A percentile compares a stretch with the other conserved stretches of the same genome.
phyloP scores from a whole-genome alignment of 2,329 filamentous ascomycete genomes.

The Fusarium humuli region DNA sequence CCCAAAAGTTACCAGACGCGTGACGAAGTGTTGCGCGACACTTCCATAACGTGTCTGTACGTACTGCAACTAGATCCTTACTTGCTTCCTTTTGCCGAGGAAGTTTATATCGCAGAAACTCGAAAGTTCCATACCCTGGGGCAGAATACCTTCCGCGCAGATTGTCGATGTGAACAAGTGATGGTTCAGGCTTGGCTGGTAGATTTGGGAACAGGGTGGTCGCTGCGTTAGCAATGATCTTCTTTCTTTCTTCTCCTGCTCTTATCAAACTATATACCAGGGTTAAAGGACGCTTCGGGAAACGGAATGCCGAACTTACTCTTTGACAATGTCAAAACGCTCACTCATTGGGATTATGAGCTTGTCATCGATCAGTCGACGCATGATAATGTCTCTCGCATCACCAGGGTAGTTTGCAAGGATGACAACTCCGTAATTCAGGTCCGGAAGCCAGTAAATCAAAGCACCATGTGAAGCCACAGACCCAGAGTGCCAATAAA shows the following conservation, averaged over 20 bases:
- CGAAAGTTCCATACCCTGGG: constrained; percentile 53
- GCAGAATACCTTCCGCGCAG: constrained; percentile 58
- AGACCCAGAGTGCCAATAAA: constrained; percentile 49
- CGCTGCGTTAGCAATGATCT: background rate
- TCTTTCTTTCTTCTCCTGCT: constrained; percentile 18
- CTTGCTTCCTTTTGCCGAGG: background rate
- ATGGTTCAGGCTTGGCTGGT: background rate
- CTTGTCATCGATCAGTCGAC: constrained; percentile 49
- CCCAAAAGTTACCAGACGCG: constrained; percentile 47
- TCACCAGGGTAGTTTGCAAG: constrained; percentile 58
- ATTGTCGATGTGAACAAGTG: background rate
- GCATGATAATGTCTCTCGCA: constrained; percentile 42
- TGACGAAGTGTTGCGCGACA: constrained; percentile 43
- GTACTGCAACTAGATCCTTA: constrained; percentile 43
- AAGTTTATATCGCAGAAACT: constrained; percentile 12
- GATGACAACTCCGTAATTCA: constrained; percentile 49
- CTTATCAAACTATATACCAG: background rate
- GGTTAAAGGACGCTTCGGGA: no score
- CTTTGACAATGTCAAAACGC: constrained; percentile 33
- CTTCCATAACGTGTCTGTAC: constrained; percentile 42
- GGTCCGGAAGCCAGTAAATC: constrained; percentile 51
- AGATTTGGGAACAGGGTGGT: background rate
- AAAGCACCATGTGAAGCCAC: constrained; percentile 45
- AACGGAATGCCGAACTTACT: constrained; percentile 44
- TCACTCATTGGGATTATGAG: constrained; percentile 37